phyloP scores from a whole-genome alignment of 2,329 filamentous ascomycete species.

The Hymenotorrendiella dingleyae region DNA sequence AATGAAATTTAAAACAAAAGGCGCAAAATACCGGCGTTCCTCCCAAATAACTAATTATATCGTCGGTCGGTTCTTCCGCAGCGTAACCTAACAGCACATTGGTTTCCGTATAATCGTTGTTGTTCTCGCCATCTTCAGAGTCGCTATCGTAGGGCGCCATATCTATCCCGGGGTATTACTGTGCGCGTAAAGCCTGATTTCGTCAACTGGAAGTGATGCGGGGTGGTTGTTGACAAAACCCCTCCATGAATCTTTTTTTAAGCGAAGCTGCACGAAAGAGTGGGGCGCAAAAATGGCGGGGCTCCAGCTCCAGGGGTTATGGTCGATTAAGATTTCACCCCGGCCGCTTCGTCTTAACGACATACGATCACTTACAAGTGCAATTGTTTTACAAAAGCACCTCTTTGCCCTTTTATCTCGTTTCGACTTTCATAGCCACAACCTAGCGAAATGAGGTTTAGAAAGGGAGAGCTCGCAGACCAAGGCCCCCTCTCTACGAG shows the following conservation, averaged over 20 bases:
- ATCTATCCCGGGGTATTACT: background rate
- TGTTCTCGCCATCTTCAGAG: slow-evolving; percentile 63
- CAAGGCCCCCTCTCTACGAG: no score
- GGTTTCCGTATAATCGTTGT: slow-evolving; percentile 65
- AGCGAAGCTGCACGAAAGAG: slow-evolving; percentile 12
- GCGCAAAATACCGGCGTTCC: slow-evolving; percentile 63
- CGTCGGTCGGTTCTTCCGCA: slow-evolving; percentile 65
- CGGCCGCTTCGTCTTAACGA: no score
- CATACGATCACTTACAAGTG: no score
- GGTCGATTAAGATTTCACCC: no score
- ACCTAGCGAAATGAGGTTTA: no score
- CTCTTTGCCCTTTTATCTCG: no score
- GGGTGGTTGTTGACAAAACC: background rate
- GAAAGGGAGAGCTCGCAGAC: no score
- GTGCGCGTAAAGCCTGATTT: background rate
- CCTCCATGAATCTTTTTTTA: slow-evolving; percentile 3
- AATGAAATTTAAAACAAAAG: background rate
- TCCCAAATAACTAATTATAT: slow-evolving; percentile 82
- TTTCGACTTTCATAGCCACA: no score
- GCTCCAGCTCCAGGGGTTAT: no score
- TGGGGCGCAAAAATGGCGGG: no score
- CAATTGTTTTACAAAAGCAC: no score
- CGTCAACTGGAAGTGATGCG: background rate
- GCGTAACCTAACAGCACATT: slow-evolving; percentile 88
- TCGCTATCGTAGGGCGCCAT: slow-evolving; percentile 82